Percentiles rank a stretch among this genome's conserved stretches.
phyloP scores from a whole-genome alignment of 1,284 basidiomycete genomes.

The Pisolithus thermaeus region DNA sequence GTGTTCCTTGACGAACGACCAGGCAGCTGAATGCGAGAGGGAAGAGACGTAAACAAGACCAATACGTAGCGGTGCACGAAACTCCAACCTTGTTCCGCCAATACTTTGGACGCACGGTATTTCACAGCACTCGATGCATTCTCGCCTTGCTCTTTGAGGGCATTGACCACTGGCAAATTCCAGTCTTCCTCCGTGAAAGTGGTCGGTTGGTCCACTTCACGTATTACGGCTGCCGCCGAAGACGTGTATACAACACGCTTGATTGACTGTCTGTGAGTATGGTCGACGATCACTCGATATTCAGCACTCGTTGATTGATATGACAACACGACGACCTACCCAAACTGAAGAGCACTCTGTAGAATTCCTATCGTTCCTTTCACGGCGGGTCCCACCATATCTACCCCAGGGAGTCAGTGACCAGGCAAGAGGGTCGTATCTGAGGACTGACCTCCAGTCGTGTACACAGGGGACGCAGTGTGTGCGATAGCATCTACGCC shows the following conservation, averaged over 20 bases:
- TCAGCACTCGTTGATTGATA: not conserved
- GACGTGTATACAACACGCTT: constrained; percentile 65
- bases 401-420: not conserved
- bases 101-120: constrained; percentile 60
- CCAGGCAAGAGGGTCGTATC: no score
- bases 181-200: constrained; percentile 49
- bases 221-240: constrained; percentile 47
- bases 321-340: constrained; percentile 25
- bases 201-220: constrained; percentile 17
- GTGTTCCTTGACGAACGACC: constrained; percentile 54
- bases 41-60: not conserved
- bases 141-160: constrained; percentile 46
- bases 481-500: constrained; percentile 56
- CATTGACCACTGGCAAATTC: constrained; percentile 52
- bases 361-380: constrained; percentile 57
- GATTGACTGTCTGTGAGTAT: constrained; percentile 24
- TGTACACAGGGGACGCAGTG: constrained; percentile 43
- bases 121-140: constrained; percentile 39
- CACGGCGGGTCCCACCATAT: constrained; percentile 55
- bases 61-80: not conserved
- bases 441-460: constrained; percentile 31
- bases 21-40: constrained; percentile 33
- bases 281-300: no score
- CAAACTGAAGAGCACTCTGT: constrained; percentile 45
- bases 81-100: constrained; percentile 56